These are phyloP conservation scores for Mycosarcoma mackinlayi DNA, from an alignment of 1,284 basidiomycete species.

Conservation along the genomic window DNA sequence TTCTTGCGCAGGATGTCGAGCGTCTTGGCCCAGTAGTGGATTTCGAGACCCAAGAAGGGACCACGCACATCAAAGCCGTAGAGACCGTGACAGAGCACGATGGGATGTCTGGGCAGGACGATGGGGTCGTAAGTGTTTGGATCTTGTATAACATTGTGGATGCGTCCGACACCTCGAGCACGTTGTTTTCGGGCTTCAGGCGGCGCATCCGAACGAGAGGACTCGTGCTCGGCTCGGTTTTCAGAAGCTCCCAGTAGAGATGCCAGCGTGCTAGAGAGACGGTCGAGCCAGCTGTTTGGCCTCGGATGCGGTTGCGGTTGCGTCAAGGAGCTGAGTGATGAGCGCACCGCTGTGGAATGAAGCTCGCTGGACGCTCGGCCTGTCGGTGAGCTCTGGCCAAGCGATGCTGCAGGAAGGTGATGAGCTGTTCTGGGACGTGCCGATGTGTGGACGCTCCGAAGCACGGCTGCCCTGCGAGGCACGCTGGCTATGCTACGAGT, in stretches of 20 bases:
- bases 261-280: constrained; percentile 22
- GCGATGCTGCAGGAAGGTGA: constrained; percentile 7
- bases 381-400: background rate
- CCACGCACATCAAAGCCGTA: constrained; percentile 93
- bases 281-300: constrained; percentile 37
- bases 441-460: constrained; percentile 26
- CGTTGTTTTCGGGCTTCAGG: constrained; percentile 8
- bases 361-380: background rate
- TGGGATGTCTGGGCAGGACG: constrained; percentile 83
- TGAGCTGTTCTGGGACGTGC: constrained; percentile 16
- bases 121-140: constrained; percentile 71
- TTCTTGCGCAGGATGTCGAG: constrained; percentile 83
- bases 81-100: constrained; percentile 88
- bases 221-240: constrained; percentile 21
- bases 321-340: constrained; percentile 27
- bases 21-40: constrained; percentile 96
- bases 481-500: background rate
- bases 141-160: constrained; percentile 54
- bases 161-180: constrained; percentile 28
- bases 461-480: constrained; percentile 28
- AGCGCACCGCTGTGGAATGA: constrained; percentile 6
- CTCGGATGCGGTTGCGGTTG: constrained; percentile 28
- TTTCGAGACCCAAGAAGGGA: constrained; percentile 75
- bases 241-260: constrained; percentile 32
- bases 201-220: constrained; percentile 6